Evolutionary conservation across 2,329 filamentous ascomycete species (phyloP), one percentile per base, ranked within the genome.

Genomic region (Hypocrella siamensis): DNA sequence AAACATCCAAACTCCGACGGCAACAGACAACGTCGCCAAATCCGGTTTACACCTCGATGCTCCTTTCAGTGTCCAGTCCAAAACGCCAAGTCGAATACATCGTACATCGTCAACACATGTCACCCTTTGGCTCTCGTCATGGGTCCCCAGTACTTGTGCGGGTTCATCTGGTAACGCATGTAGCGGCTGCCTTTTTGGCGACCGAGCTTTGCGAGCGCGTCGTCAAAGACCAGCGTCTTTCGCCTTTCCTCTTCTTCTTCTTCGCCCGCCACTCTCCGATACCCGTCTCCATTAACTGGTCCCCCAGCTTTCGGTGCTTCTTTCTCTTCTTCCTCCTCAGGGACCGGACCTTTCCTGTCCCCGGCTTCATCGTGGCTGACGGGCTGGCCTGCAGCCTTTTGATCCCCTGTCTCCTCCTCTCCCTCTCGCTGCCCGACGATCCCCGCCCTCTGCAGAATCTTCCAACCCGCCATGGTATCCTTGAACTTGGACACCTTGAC

Each of bases 111-210:
- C n/a, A n/a, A n/a, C n/a, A n/a, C n/a, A n/a, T 7, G 14, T 32
- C 27, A 37, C 11, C 36, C 61, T 40, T 53, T 63, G 17, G 70
- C 70, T 40, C 61, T 60, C 32, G 58, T 62, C 72, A 93, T 74
- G 1, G 90, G 90, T 0, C 90, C 90, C 90, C 90, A 98, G 52
- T 96, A 90, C 47, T 84, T 77, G 37, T 79, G 65, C 28, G 90
- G 90, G 49, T 96, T 96, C 38, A 77, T 59, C 59, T 93, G 90
- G 54, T 94, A 98, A 39, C 88, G 67, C 33, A 92, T 75, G 28
- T 92, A 64, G 40, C 76, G 79, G 36, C 61, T 66, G 32, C 70
- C 67, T 39, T 62, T 68, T 37, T 83, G 76, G 42, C 65, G 76
- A 1, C 86, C 88, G 10, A 94, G 63, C 33, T 63, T 52, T 52